phyloP scores from a whole-genome alignment of 2,329 filamentous ascomycete genomes.

The Apiospora pterosperma region DNA sequence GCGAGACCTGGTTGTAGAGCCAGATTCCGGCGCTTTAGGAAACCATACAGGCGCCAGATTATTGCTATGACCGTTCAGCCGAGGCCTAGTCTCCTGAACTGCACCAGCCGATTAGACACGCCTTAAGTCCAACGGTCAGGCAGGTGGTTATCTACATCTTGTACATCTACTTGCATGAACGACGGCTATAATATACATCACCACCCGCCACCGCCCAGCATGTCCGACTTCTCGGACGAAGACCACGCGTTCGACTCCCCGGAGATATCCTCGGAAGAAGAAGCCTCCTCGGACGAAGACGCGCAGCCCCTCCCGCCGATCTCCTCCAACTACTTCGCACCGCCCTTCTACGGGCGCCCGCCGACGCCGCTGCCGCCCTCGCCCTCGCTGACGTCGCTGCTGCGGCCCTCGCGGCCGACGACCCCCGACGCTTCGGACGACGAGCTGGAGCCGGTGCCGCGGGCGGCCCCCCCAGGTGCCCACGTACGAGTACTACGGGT shows the following conservation, averaged over 20 bases:
- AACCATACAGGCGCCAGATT: background rate
- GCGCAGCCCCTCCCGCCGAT: conserved; percentile 39
- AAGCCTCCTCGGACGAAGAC: conserved; percentile 22
- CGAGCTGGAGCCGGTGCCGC: conserved; percentile 74
- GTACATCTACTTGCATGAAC: background rate
- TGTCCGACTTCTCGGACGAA: conserved; percentile 11
- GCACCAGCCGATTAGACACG: background rate
- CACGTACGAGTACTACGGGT: conserved; percentile 99
- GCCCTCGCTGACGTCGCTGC: conserved; percentile 85
- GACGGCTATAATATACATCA: background rate
- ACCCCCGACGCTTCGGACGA: conserved; percentile 91
- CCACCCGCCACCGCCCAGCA: background rate
- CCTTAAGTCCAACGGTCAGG: background rate
- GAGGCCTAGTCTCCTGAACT: background rate
- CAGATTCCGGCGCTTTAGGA: background rate
- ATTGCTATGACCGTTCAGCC: background rate
- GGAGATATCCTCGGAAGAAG: conserved; percentile 15
- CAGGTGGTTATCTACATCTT: background rate
- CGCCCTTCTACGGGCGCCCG: conserved; percentile 96
- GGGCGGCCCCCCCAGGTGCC: conserved; percentile 89
- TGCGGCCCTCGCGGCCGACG: conserved; percentile 86
- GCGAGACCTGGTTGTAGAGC: background rate
- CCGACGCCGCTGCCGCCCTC: conserved; percentile 91
- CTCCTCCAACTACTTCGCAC: conserved; percentile 59
- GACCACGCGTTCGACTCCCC: conserved; percentile 6